These are phyloP conservation scores for Penicillium verrucosum DNA, from an alignment of 2,329 filamentous ascomycete species.

Conservation along the genomic window DNA sequence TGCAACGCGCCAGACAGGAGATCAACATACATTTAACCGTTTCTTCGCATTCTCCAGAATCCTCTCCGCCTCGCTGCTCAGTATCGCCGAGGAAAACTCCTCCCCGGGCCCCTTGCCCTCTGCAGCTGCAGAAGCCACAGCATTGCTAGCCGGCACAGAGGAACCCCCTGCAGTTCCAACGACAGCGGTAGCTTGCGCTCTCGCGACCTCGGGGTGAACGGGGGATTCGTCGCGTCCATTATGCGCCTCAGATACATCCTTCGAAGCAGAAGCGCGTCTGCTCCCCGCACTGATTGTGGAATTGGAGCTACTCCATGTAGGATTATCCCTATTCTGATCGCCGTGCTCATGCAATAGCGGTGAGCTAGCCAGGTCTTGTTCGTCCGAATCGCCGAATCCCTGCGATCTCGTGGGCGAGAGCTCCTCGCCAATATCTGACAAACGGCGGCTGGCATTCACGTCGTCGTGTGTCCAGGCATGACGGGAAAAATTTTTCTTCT, in stretches of 20 bases:
- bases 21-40: conserved; percentile 69
- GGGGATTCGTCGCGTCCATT: conserved; percentile 5
- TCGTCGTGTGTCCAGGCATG: conserved; percentile 37
- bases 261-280: conserved; percentile 16
- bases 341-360: conserved; percentile 47
- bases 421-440: conserved; percentile 48
- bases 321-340: conserved; percentile 49
- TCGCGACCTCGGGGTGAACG: conserved; percentile 6
- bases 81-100: conserved; percentile 66
- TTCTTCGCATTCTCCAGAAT: conserved; percentile 92
- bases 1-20: background rate
- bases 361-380: conserved; percentile 13
- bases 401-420: conserved; percentile 25
- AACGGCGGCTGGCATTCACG: conserved; percentile 39
- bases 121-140: conserved; percentile 39
- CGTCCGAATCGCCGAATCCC: conserved; percentile 16
- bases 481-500: conserved; percentile 34
- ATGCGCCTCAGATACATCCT: conserved; percentile 11
- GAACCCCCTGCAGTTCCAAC: background rate
- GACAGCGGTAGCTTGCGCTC: conserved; percentile 4
- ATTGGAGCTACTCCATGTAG: conserved; percentile 34
- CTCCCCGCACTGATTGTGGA: conserved; percentile 38
- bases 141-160: conserved; percentile 12
- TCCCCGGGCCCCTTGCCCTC: conserved; percentile 51
- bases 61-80: conserved; percentile 80